phyloP scores from a whole-genome alignment of 352 stramenopile genomes.

The Phytophthora chlamydospora region DNA sequence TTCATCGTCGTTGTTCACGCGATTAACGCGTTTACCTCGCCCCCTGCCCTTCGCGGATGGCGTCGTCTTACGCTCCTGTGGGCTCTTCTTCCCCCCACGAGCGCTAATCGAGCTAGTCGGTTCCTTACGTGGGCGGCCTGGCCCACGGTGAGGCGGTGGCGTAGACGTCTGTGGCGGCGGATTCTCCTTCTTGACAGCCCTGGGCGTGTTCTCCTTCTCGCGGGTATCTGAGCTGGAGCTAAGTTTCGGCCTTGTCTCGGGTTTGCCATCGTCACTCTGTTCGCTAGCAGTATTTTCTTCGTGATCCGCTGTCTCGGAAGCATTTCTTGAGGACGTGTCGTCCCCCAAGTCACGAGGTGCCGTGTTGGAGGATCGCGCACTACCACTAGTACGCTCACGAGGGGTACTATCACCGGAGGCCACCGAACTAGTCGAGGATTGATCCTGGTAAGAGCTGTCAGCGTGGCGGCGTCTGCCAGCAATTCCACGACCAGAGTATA shows the following conservation, averaged over 20 bases:
- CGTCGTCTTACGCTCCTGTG: constrained; percentile 14
- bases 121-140: constrained; percentile 23
- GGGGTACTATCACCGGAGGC: constrained; percentile 13
- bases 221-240: neutral
- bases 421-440: constrained; percentile 27
- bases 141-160: constrained; percentile 14
- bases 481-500: constrained; percentile 12
- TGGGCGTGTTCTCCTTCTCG: constrained; percentile 5
- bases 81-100: constrained; percentile 14
- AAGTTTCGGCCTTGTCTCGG: neutral
- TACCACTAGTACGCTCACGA: constrained; percentile 9
- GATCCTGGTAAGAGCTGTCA: constrained; percentile 22
- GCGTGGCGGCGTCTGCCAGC: constrained; percentile 5
- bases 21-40: constrained; percentile 28
- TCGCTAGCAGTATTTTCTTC: constrained; percentile 5
- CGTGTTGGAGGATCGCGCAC: constrained; percentile 3
- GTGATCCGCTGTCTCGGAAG: neutral
- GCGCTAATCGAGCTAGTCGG: neutral
- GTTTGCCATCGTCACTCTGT: constrained; percentile 8
- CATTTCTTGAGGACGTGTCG: constrained; percentile 9
- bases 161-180: constrained; percentile 1
- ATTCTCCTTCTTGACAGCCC: constrained; percentile 8
- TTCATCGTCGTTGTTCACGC: constrained; percentile 20
- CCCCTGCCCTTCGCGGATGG: constrained; percentile 21
- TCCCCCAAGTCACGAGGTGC: constrained; percentile 4